Base-by-base conservation (phyloP, 129 eudicot genomes). In the Lactuca sativa region DNA sequence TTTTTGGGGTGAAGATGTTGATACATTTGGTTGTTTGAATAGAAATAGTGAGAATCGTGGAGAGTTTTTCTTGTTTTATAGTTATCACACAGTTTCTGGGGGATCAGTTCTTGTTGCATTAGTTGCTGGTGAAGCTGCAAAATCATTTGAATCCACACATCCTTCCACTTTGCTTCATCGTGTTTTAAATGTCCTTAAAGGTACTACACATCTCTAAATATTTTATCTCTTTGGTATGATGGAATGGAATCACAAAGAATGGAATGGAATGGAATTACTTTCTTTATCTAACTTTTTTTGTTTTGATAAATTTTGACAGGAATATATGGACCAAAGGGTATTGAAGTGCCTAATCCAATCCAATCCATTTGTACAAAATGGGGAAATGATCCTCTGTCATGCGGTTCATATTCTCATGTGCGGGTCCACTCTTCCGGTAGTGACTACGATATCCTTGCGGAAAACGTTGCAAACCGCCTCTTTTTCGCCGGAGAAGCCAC, bases 401-500 rank as follows among this genome's bases (percentile, higher is more conserved):
- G 81, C 75, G 98, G 98, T 52, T 88, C 98, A 64, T 92, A 92
- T 74, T 92, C 98, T 72, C 96, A 92, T 72, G 88, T 92, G 53
- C 74, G 86, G 49, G 91, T 92, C 34, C 83, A 81, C 56, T 86
- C 98, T 44, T 84, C 96, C 10, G 96, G 96, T 40, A 74, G 80
- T 32, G 98, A 92, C 76, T 92, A 92, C 74, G 98, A 92, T 56
- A 77, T 86, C 56, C 86, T 92, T 48, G 96, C 96, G n/a, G 98
- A 92, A 84, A 92, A 80, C 73, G 88, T 92, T 25, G 86, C 62
- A 32, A 80, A 53, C 78, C 81, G 86, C 10, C 78, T 92, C 66
- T 92, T 92, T 64, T 92, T 92, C 70, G 96, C 89, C 53, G 98
- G 96, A 49, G 98, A 92, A 80, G 98, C 98, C 76, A 92, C 98